Base-by-base conservation (phyloP, 768 basidiomycete genomes). In the Mycena amicta region DNA sequence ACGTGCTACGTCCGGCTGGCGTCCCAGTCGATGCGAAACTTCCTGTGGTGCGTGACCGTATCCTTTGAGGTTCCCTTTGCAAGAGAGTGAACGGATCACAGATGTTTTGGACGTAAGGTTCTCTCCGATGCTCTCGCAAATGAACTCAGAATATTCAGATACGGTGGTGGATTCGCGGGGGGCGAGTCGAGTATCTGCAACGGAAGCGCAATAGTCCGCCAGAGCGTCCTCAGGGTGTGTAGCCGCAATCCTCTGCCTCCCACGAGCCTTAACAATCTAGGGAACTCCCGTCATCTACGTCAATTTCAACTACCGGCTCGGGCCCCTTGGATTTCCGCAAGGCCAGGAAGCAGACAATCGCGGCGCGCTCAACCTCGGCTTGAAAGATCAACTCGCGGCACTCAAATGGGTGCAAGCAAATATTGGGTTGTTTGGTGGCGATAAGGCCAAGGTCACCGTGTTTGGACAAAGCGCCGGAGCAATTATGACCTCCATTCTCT, bases 351-450 rank as follows among this genome's bases (percentile, higher is more conserved):
- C 78, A 5, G 67, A 66, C 22, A 52, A 64, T 11, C 61, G 60
- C 5, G 73, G 68, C 13, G 68, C 71, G 1, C 68, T 78, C 22
- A 80, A 80, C 59, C 66, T 80, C 45, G 79, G 70, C 4, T 51
- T 82, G 16, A 72, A 64, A 29, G 80, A 82, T 57, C 73, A 79
- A 53, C 55, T 76, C 25, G 56, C 68, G 5, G 80, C 77, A 4
- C 67, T 81, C 2, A 53, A 70, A 49, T 82, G 80, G 85, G 78
- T 87, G 0, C 81, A 86, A 54, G 62, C 73, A 37, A 80, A 88
- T 60, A 84, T 87, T 51, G 72, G 65, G 31, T 65, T 71, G 0
- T 88, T 87, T 63, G 84, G 85, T 3, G 87, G 86, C n/a, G 83
- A 80, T 62, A 73, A 72, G n/a, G 64, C n/a, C 15, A 76, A 79